A percentile compares a stretch with the other conserved stretches of the same genome.
Conservation (phyloP, 371 early-diverging fungal species). For the Nematocida parisii region DNA sequence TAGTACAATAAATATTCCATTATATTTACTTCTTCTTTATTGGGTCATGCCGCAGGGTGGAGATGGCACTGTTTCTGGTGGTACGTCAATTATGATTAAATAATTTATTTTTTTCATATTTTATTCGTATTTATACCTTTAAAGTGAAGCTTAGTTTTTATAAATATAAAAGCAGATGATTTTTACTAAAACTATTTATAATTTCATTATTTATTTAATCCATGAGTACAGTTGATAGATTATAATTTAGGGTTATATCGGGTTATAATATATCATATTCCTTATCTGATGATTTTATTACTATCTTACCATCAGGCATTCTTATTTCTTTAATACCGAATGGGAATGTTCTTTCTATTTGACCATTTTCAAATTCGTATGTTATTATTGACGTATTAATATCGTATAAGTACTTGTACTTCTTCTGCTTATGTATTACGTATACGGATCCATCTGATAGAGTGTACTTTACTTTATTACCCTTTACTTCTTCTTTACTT, state of each 20-base stretch:
- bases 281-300: conserved; percentile 67
- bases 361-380: conserved; percentile 71
- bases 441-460: conserved; percentile 70
- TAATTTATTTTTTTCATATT: no score
- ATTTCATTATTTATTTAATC: no score
- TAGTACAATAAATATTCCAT: no score
- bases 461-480: conserved; percentile 67
- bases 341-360: conserved; percentile 70
- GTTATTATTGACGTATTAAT: conserved; percentile 67
- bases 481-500: conserved; percentile 60
- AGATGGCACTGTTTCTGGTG: no score
- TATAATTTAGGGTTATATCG: not conserved
- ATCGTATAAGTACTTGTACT: conserved; percentile 71
- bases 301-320: conserved; percentile 67
- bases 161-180: no score
- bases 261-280: conserved; percentile 68
- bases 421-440: conserved; percentile 63
- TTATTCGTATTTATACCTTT: no score
- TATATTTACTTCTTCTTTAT: no score
- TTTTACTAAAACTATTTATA: no score
- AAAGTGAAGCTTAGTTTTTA: no score
- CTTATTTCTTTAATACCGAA: conserved; percentile 70
- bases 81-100: no score
- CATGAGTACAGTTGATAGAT: no score
- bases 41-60: no score